A percentile compares a stretch with the other conserved stretches of the same genome.
Evolutionary conservation across 345 rosid species (phyloP).

Genomic region (Xanthoceras sorbifolium): DNA sequence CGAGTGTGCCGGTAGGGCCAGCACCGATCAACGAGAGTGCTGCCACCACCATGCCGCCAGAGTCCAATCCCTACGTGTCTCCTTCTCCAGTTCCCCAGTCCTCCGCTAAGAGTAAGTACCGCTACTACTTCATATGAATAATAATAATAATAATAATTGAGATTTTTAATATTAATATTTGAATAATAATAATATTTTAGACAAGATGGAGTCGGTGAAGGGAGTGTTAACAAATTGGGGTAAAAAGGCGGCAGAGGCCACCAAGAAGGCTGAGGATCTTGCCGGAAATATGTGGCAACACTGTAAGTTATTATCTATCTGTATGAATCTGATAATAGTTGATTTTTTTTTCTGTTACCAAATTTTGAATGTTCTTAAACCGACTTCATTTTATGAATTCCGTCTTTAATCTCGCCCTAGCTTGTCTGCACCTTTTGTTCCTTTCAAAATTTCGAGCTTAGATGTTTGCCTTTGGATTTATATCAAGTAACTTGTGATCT

Average conservation of each 20-base stretch:
- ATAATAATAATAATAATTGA: not conserved
- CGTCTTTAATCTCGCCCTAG: not conserved
- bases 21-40: slow-evolving; percentile 48
- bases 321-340: no score
- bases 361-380: no score
- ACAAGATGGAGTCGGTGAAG: slow-evolving; percentile 79
- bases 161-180: not conserved
- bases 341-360: no score
- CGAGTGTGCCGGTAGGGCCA: slow-evolving; percentile 33
- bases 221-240: slow-evolving; percentile 86
- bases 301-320: slow-evolving; percentile 43
- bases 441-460: not conserved
- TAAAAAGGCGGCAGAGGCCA: slow-evolving; percentile 85
- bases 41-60: slow-evolving; percentile 83
- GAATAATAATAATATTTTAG: slow-evolving; percentile 31
- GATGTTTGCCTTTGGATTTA: not conserved
- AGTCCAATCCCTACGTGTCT: slow-evolving; percentile 80
- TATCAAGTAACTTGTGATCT: not conserved
- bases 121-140: not conserved
- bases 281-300: slow-evolving; percentile 94
- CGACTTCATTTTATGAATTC: not conserved
- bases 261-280: slow-evolving; percentile 92
- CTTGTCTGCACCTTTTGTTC: not conserved
- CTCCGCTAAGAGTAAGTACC: slow-evolving; percentile 55
- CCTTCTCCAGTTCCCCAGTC: slow-evolving; percentile 44